A percentile compares a stretch with the other conserved stretches of the same genome.
Conservation (phyloP, 2,329 filamentous ascomycete genomes). For the Xylariaceae sp. region DNA sequence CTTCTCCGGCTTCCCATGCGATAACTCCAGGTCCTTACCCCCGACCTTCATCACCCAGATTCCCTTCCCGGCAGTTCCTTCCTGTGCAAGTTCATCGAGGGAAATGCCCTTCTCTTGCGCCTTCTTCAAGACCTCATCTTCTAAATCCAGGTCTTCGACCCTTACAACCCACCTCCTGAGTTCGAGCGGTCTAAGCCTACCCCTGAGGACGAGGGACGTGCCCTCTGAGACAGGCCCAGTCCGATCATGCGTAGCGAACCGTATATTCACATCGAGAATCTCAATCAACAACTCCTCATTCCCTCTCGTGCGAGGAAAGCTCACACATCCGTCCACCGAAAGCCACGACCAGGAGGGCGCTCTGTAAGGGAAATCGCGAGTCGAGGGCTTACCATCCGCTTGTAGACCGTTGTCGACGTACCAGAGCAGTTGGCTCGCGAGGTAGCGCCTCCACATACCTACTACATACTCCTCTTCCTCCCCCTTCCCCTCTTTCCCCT, state of each 20-base stretch:
- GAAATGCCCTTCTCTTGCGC: neutral
- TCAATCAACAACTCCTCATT: neutral
- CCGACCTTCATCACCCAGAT: neutral
- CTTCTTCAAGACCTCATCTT: neutral
- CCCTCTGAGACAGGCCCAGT: neutral
- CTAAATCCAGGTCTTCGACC: neutral
- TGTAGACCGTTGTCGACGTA: neutral
- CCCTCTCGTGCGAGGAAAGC: neutral
- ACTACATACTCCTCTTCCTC: neutral
- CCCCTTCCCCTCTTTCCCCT: too few species aligned
- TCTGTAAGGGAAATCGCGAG: neutral
- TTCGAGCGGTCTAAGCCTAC: neutral
- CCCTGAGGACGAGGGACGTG: neutral
- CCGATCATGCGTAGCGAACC: neutral
- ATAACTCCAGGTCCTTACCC: neutral
- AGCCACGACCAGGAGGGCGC: slow-evolving; percentile 1
- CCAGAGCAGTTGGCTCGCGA: neutral
- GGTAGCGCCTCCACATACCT: neutral
- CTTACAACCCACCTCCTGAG: neutral
- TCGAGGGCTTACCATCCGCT: neutral
- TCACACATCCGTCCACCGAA: neutral
- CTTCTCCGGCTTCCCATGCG: neutral
- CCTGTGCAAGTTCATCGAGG: neutral
- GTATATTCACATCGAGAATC: neutral
- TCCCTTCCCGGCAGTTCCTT: neutral